Base-by-base conservation (phyloP, 176 grass and related monocot species). In the Ananas comosus region DNA sequence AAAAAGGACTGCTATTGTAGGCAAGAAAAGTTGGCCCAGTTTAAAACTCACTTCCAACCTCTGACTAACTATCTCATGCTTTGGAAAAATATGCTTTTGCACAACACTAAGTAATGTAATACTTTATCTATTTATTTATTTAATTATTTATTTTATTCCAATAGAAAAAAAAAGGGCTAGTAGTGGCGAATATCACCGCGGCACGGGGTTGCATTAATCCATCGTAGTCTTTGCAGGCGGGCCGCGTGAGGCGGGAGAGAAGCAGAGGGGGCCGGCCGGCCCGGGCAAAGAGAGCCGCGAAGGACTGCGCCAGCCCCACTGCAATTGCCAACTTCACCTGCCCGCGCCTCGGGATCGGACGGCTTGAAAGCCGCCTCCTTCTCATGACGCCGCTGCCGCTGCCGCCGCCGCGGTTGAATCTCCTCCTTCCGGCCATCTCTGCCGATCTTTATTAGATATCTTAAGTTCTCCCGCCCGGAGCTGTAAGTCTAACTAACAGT, bases 291-390 rank as follows among this genome's bases (percentile, higher is more conserved):
- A 67, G 65, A 33, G 65, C 27, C 29, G 14, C 12, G 65, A 67
- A 67, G 14, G 65, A 67, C 1, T 67, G 65, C 27, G 33, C 42
- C 14, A 67, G n/a, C 33, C 65, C 65, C 16, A 67, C 28, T 33
- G 33, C 33, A 48, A 67, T 67, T 1, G 65, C 65, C 7, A 48
- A 12, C 65, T 67, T 67, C 65, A 67, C 65, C 42, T 67, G 65
- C 12, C 65, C 65, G 14, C 65, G 33, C 65, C 65, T 67, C 33
- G 65, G 65, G 16, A 67, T 67, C 42, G 65, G 65, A 67, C 65
- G 65, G 65, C 42, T 67, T 14, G 65, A 67, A 19, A 61, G 16
- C 13, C 33, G 13, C 6, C 42, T 67, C 65, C 16, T 27, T 33
- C 8, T 66, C 1, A 11, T 28, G 13, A 25, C 64, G 23, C 23